A percentile compares a stretch with the other conserved stretches of the same genome.
Conservation (phyloP, 441 rosid genomes). For the Eruca vesicaria region DNA sequence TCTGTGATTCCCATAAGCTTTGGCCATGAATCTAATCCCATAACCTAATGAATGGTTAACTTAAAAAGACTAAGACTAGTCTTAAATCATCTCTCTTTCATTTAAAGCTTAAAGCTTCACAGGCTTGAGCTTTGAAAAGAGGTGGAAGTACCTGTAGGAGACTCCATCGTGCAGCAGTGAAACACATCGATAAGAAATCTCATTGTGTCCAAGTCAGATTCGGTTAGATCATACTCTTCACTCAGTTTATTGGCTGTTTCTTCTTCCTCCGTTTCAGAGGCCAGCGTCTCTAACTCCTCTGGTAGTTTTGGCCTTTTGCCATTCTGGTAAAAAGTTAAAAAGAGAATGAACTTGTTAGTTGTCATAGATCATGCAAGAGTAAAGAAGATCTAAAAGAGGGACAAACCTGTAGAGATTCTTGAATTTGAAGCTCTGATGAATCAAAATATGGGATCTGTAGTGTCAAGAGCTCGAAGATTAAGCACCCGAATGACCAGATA, state of each 20-base stretch:
- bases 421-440: slow-evolving; percentile 60
- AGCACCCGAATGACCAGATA: slow-evolving; percentile 94
- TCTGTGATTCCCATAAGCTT: slow-evolving; percentile 2
- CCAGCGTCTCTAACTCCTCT: slow-evolving; percentile 53
- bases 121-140: slow-evolving; percentile 20
- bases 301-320: slow-evolving; percentile 72
- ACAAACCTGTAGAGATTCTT: slow-evolving; percentile 73
- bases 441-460: slow-evolving; percentile 72
- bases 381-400: slow-evolving; percentile 53
- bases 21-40: background rate
- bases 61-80: background rate
- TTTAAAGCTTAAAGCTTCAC: no score
- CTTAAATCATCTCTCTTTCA: slow-evolving; percentile 1
- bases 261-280: slow-evolving; percentile 40
- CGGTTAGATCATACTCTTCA: slow-evolving; percentile 39
- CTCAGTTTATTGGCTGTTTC: slow-evolving; percentile 30
- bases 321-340: slow-evolving; percentile 41
- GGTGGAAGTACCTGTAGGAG: slow-evolving; percentile 40
- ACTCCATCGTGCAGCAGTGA: slow-evolving; percentile 59
- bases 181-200: slow-evolving; percentile 70
- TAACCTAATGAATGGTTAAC: background rate
- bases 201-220: slow-evolving; percentile 48
- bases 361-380: background rate
- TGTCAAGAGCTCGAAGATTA: slow-evolving; percentile 84
- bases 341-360: background rate